Conservation (phyloP, 768 basidiomycete species). For the Melanogaster broomeanus region DNA sequence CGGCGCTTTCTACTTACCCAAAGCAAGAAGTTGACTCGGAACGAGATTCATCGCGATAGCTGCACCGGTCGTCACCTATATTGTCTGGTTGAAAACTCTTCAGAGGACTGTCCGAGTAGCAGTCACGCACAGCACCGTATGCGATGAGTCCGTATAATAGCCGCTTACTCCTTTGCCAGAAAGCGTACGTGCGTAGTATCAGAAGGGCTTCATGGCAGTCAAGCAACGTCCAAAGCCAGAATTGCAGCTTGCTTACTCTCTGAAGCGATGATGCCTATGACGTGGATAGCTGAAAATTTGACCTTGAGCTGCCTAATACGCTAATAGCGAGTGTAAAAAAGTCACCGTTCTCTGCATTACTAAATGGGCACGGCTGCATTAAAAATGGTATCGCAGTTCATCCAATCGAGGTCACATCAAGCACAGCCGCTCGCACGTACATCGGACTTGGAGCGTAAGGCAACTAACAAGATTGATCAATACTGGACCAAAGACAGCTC, state of each 20-base stretch:
- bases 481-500: no score
- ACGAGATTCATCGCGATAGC: constrained; percentile 1
- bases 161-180: constrained; percentile 15
- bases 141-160: constrained; percentile 11
- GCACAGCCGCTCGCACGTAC: constrained; percentile 1
- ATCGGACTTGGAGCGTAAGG: constrained; percentile 5
- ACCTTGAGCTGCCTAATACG: neutral
- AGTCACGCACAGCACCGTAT: constrained; percentile 9
- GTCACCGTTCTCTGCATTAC: constrained; percentile 9
- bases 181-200: constrained; percentile 18
- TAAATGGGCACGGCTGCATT: constrained; percentile 3
- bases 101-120: neutral
- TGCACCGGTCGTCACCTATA: constrained; percentile 6
- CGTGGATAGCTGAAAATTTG: constrained; percentile 4
- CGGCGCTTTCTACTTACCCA: constrained; percentile 2
- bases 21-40: constrained; percentile 6
- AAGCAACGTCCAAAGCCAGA: neutral
- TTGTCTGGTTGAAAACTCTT: neutral
- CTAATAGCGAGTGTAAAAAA: neutral
- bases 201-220: constrained; percentile 13
- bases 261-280: constrained; percentile 5
- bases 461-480: neutral
- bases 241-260: neutral
- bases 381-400: no score
- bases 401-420: neutral